A percentile compares a stretch with the other conserved stretches of the same genome.
These are phyloP conservation scores for Globisporangium rhizosaccharum DNA, from an alignment of 352 stramenopile species.

Conservation along the genomic window DNA sequence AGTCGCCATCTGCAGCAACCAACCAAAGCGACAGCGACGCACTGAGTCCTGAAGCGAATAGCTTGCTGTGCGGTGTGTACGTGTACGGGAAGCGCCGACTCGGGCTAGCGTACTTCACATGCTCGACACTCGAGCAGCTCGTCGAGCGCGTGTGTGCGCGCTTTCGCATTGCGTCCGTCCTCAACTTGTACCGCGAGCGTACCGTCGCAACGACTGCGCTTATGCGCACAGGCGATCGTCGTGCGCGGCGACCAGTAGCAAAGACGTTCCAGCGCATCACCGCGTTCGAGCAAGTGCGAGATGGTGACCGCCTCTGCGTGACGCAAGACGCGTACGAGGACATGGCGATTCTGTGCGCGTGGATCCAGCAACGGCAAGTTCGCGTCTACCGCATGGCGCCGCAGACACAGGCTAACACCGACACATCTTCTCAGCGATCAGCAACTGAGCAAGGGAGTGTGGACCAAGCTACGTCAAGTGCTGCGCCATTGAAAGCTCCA, in stretches of 20 bases:
- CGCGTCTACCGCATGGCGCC: slow-evolving; percentile 16
- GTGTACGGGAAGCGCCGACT: slow-evolving; percentile 31
- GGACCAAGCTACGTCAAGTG: no score
- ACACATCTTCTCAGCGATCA: no score
- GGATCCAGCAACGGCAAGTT: slow-evolving; percentile 49
- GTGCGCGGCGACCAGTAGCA: not conserved
- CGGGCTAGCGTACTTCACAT: slow-evolving; percentile 47
- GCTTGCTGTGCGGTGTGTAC: slow-evolving; percentile 49
- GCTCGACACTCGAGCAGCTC: slow-evolving; percentile 36
- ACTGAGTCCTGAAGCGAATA: not conserved
- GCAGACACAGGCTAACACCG: no score
- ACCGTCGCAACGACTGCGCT: not conserved
- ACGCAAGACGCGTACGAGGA: slow-evolving; percentile 62
- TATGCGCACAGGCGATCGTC: not conserved
- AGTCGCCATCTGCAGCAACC: not conserved
- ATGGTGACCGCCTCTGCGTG: slow-evolving; percentile 54
- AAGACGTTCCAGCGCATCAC: slow-evolving; percentile 34
- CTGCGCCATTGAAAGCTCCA: no score
- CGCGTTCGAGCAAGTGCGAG: slow-evolving; percentile 30
- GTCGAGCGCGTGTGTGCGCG: slow-evolving; percentile 22
- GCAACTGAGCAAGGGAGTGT: no score
- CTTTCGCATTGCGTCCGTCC: slow-evolving; percentile 21
- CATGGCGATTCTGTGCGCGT: slow-evolving; percentile 61
- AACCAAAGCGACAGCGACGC: not conserved
- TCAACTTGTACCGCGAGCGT: slow-evolving; percentile 51